Base-by-base conservation (phyloP, 495 filamentous ascomycete genomes). In the Lasiosphaeria miniovina region DNA sequence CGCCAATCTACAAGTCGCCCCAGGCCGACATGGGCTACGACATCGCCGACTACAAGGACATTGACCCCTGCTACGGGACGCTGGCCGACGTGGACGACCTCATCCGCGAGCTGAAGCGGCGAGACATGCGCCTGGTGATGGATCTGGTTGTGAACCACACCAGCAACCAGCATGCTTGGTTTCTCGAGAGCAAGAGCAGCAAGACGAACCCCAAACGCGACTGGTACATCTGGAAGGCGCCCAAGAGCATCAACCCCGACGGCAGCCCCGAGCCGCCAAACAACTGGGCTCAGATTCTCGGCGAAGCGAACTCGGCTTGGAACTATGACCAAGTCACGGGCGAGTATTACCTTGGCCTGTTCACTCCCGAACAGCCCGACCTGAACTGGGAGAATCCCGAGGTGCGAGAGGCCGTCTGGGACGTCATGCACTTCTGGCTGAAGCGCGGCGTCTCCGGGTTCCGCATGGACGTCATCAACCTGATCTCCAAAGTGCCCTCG, bases 81-180 rank as follows among this genome's bases (percentile, higher is more conserved):
- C 72, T 91, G 49, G 76, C 71, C 41, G 86, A 91, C 71, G 79
- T 90, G 14, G 86, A 90, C n/a, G 68, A 70, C 17, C 71, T 91
- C 15, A 82, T 88, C 38, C 40, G 51, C 14, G 62, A 56, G 11
- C 77, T 79, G 52, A 88, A 88, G 63, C 80, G 84, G 24, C 86
- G 70, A 10, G 86, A 78, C 4, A 88, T 91, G 85, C 88, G 83
- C 65, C 67, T 91, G 34, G 76, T 91, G 12, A 82, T 91, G 68
- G 88, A 91, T 68, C 70, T 91, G 31, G 88, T 91, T 0, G 82
- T 90, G 41, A 91, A 92, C 63, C 89, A 91, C 69, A 90, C 87
- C n/a, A 86, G 82, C n/a, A 84, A 89, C 58, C 80, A 90, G 73
- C 87, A 90, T 63, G 78, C 79, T 35, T 91, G 89, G 88, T 92